phyloP scores from a whole-genome alignment of 164 flowering plant genomes.

The Platanus orientalis region DNA sequence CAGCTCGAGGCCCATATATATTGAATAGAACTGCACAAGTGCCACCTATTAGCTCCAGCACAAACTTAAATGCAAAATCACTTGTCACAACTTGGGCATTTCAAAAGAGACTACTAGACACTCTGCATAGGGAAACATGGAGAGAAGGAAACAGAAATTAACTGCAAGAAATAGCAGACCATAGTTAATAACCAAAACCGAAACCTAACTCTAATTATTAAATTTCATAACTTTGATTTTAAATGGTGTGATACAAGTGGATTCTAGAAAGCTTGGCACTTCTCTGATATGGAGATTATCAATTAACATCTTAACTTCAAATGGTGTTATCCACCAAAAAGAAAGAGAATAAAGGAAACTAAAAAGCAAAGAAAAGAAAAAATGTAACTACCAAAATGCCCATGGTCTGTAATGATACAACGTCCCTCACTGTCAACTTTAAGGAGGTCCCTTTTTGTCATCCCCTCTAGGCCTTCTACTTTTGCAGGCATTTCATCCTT shows the following conservation, averaged over 20 bases:
- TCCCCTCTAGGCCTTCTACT: conserved; percentile 54
- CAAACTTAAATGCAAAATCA: conserved; percentile 1
- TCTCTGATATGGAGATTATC: background rate
- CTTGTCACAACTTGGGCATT: background rate
- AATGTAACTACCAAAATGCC: conserved; percentile 72
- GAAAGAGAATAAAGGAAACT: background rate
- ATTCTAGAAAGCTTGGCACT: background rate
- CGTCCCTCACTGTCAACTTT: conserved; percentile 91
- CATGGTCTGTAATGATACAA: conserved; percentile 95
- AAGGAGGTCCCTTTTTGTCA: conserved; percentile 56
- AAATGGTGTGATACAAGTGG: background rate
- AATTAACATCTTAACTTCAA: background rate
- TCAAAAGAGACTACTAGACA: background rate
- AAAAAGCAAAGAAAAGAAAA: background rate
- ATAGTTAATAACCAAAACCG: no score
- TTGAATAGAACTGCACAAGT: conserved; percentile 75
- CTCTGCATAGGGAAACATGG: background rate
- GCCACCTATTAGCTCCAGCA: conserved; percentile 1
- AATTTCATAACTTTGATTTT: background rate
- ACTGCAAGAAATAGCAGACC: background rate
- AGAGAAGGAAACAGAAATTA: background rate
- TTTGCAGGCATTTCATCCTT: conserved; percentile 21
- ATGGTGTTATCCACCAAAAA: no score
- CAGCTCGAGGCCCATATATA: conserved; percentile 94
- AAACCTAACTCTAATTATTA: no score